Base-by-base conservation (phyloP, 257 asterid genomes). In the Ilex asprella region DNA sequence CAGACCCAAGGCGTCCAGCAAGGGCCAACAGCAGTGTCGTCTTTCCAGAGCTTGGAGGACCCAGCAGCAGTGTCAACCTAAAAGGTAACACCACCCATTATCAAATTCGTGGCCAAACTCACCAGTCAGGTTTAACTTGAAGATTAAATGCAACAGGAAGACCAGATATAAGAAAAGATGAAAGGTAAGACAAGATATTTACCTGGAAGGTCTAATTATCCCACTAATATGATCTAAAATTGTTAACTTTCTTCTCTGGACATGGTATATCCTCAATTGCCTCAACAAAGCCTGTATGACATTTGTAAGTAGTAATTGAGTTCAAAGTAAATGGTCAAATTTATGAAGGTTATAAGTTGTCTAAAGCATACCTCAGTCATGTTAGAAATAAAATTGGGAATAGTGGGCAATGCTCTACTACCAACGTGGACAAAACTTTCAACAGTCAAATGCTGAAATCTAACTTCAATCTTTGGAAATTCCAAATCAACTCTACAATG, bases 31-130 rank as follows among this genome's bases (percentile, higher is more conserved):
- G 83, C 76, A 92, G 65, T 30, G 97, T 88, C 1, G 93, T 88
- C 86, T 92, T 92, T 73, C 98, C 98, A 65, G 98, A 92, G 86
- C 98, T 83, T 55, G 98, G 98, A 43, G 97, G 98, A 52, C 98
- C 97, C 82, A 92, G 66, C 57, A 92, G 71, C 62, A 92, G 82
- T 52, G 98, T 92, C 73, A 86, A 86, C 68, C 98, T 92, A 77
- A 47, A 78, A 65, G 60, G 67, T 39, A 69, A 58, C 59, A 71
- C 59, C 65, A 77, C 54, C 21, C 32, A 27, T 56, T 14, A 56
- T 75, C 39, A 69, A 70, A 62, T 39, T 61, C 49, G 71, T 56
- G 60, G 65, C 11, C 29, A 69, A 53, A 60, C 56, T 58, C 54
- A 61, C 47, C 16, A 65, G 16, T 62, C 50, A 53, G 7, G 67